Base-by-base conservation (phyloP, 2,329 filamentous ascomycete genomes). In the Pseudogymnoascus pannorum region DNA sequence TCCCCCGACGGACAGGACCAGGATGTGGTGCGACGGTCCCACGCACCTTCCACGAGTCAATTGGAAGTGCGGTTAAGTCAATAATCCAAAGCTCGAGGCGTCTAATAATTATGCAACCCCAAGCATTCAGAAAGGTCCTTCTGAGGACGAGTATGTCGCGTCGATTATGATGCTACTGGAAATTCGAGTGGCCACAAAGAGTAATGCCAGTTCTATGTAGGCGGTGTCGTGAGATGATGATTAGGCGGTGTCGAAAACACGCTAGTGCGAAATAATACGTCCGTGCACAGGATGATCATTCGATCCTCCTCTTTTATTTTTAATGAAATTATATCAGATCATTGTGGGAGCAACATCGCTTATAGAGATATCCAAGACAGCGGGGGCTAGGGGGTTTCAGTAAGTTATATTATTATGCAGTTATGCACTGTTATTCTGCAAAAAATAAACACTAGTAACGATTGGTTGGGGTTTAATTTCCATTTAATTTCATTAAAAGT, bases 171-270 rank as follows among this genome's bases (percentile, higher is more conserved):
- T 38, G n/a, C 33, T 38, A 24, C 8, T 38, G 31, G 24, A 38
- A 58, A 40, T 58, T 58, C 33, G 57, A 38, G 57, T 38, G 57
- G 57, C 33, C 57, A 40, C 54, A 58, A 54, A 31, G 57, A 58
- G 57, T 58, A 58, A 58, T 58, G 57, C 57, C 57, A 58, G 57
- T 38, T 58, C 57, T 58, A 58, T 58, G 57, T 38, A 40, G 57
- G 57, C 57, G 57, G 57, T 58, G 57, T 58, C 57, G 31, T 58
- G 57, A 16, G 57, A 58, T 58, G 33, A 40, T 38, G 31, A 40
- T 36, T 58, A 58, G 57, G 57, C 57, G 57, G 57, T 58, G 57
- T 58, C 57, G 57, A 58, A 58, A 58, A 33, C 48, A 31, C 48
- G 48, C 48, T 54, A 54, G 48, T 54, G 48, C 26, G 9, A 20